Percentiles rank a stretch among this genome's conserved stretches.
Conservation (phyloP, 164 flowering plant genomes). For the Stephania japonica region DNA sequence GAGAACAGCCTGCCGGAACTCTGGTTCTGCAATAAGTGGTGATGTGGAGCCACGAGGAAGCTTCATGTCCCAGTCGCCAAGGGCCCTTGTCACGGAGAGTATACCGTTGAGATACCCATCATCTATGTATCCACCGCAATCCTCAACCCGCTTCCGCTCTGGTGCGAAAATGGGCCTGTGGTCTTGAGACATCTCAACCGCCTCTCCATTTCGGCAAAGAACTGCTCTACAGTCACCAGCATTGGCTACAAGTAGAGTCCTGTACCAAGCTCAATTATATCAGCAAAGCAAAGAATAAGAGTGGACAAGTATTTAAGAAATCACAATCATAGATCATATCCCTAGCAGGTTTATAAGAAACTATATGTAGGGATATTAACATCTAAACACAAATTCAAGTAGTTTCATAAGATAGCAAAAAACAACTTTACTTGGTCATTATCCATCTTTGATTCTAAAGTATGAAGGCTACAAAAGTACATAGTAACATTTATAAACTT, state of each 20-base stretch:
- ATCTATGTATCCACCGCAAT: conserved; percentile 60
- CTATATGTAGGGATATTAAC: background rate
- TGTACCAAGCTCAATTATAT: conserved; percentile 21
- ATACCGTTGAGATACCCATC: conserved; percentile 83
- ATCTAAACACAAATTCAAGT: too few relatives aligned
- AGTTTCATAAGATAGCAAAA: too few relatives aligned
- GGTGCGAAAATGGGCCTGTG: conserved; percentile 55
- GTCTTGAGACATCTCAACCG: conserved; percentile 76
- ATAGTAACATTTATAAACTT: background rate
- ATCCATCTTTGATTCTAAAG: too few relatives aligned
- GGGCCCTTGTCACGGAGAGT: conserved; percentile 67
- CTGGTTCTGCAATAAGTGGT: conserved; percentile 82
- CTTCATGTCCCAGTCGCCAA: conserved; percentile 95
- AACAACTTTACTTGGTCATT: too few relatives aligned
- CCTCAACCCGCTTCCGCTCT: conserved; percentile 54
- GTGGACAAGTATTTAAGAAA: background rate
- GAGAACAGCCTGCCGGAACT: conserved; percentile 41
- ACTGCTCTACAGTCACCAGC: conserved; percentile 95
- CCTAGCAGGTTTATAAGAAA: background rate
- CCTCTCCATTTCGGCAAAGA: conserved; percentile 74
- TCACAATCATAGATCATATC: background rate
- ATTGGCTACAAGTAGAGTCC: conserved; percentile 72
- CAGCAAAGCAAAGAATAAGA: background rate
- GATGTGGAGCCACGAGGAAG: conserved; percentile 52
- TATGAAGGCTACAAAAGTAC: too few relatives aligned